Percentiles rank a stretch among this genome's conserved stretches.
phyloP scores from a whole-genome alignment of 2,329 filamentous ascomycete species.

The Polytolypa hystricis region DNA sequence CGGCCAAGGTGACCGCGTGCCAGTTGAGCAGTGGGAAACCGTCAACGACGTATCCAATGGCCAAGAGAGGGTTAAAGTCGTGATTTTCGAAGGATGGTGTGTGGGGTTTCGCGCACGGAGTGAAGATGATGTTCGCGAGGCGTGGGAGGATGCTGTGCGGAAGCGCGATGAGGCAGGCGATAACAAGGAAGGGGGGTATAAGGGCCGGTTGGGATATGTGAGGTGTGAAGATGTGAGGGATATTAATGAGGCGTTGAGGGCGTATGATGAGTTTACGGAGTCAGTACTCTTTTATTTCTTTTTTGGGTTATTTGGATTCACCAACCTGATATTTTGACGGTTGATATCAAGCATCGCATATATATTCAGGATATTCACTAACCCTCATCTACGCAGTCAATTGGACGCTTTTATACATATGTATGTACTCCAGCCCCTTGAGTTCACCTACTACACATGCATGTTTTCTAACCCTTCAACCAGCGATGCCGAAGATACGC shows the following conservation, averaged over 20 bases:
- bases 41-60: constrained; percentile 26
- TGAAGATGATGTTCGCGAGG: constrained; percentile 43
- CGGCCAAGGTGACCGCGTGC: constrained; percentile 65
- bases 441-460: neutral
- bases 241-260: constrained; percentile 47
- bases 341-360: too few species aligned
- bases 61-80: constrained; percentile 41
- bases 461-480: constrained; percentile 4
- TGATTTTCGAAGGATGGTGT: constrained; percentile 87
- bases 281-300: constrained; percentile 18
- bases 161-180: constrained; percentile 32
- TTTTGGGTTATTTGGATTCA: constrained; percentile 1
- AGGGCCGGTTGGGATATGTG: constrained; percentile 43
- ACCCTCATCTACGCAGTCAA: too few species aligned
- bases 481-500: constrained; percentile 58
- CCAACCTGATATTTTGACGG: constrained; percentile 9
- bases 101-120: constrained; percentile 64
- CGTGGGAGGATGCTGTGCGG: constrained; percentile 39
- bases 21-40: constrained; percentile 50
- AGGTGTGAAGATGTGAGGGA: constrained; percentile 45
- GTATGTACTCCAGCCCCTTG: constrained; percentile 25
- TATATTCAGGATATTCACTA: too few species aligned
- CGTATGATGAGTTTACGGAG: constrained; percentile 50
- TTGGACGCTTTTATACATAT: constrained; percentile 56
- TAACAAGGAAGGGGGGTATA: constrained; percentile 27